A percentile compares a stretch with the other conserved stretches of the same genome.
phyloP scores from a whole-genome alignment of 1,139 yeast genomes.

The Kluyveromyces sp. region DNA sequence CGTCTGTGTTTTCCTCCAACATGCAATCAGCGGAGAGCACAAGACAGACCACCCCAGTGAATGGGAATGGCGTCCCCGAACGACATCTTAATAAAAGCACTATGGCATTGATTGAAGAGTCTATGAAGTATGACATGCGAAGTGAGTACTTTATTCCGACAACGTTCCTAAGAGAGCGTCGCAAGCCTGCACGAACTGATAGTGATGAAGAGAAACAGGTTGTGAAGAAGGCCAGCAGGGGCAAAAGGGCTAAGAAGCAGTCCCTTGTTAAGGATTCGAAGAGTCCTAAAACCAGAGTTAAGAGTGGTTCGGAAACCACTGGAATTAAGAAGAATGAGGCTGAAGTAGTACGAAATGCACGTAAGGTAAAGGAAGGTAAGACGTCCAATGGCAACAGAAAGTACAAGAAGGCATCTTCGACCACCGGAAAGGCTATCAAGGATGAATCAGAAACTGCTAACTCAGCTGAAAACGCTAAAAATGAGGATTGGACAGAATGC shows the following conservation, averaged over 20 bases:
- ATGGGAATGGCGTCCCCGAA: not conserved
- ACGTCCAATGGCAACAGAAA: not conserved
- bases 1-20: slow-evolving; percentile 1
- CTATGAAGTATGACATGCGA: slow-evolving; percentile 34
- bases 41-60: not conserved
- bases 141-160: slow-evolving; percentile 25
- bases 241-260: not conserved
- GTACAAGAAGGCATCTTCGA: not conserved
- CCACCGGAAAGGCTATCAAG: not conserved
- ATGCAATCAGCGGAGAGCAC: slow-evolving; percentile 4
- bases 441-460: not conserved
- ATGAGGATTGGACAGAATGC: not conserved
- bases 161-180: slow-evolving; percentile 17
- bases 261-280: not conserved
- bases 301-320: not conserved
- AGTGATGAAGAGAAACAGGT: slow-evolving; percentile 1
- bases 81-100: slow-evolving; percentile 10
- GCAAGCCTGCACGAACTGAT: not conserved
- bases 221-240: not conserved
- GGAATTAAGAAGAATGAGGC: not conserved
- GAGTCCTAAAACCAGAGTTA: not conserved
- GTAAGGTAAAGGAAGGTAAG: not conserved
- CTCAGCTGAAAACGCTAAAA: not conserved
- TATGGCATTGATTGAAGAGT: slow-evolving; percentile 30
- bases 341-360: not conserved